Evolutionary conservation across 139 green algal genomes (phyloP), one percentile per base, ranked within the genome.

Genomic region (Chlamydomonas incerta): DNA sequence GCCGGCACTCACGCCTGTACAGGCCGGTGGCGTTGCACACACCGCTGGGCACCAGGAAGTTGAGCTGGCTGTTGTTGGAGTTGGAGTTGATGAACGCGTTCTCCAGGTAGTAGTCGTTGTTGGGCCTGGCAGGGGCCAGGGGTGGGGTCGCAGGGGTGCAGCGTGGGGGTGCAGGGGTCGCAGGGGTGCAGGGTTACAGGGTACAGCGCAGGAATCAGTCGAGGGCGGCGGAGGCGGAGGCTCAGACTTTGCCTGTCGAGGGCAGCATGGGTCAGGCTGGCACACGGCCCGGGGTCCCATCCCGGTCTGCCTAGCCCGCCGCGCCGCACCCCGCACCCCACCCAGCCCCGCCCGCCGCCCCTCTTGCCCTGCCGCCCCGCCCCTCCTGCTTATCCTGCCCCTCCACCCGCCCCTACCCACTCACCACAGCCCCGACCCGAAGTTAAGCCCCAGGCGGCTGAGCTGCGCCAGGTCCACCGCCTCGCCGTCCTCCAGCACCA

Each of bases 81-180:
- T 83, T 83, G 77, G 41, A 50, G 77, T 83, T 83, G 41, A 83
- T 65, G 37, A 83, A 83, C 17, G 77, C 77, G 41, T 83, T 83
- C 28, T 83, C 77, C 63, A 83, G 23, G n/a, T 83, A 83, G 65
- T 83, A 83, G 62, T 83, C 77, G 29, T 29, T 50, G 60, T 74
- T 50, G 63, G n/a, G 20, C 41, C 77, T 83, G 77, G 3, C n/a
- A n/a, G n/a, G n/a, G n/a, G n/a, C 5, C 33, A 15, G 23, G 8
- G 13, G 69, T 15, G 37, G 35, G 8, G 62, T 68, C 4, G 62
- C 20, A 20, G 24, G 62, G 52, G 52, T 58, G 52, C 52, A 58
- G 20, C 23, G 57, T 63, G 21, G 57, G 57, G 10, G 20, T 63
- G 57, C n/a, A n/a, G n/a, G n/a, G n/a, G n/a, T n/a, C n/a, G n/a